Conservation (phyloP, 2,329 filamentous ascomycete genomes). For the Graphilbum fragrans region DNA sequence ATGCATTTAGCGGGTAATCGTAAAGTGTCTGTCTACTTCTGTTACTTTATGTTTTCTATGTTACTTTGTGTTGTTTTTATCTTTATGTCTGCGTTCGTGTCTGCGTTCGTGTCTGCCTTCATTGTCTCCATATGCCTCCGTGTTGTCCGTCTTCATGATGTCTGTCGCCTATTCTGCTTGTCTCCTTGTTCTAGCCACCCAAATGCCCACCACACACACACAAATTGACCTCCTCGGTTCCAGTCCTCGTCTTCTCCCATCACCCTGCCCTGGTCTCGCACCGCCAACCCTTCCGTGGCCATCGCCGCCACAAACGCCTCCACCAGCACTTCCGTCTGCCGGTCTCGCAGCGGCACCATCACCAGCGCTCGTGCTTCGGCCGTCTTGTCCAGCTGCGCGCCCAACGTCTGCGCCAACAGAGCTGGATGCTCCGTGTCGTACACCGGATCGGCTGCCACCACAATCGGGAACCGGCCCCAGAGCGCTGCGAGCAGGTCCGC, state of each 20-base stretch:
- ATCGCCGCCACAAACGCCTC: slow-evolving; percentile 51
- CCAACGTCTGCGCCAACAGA: slow-evolving; percentile 60
- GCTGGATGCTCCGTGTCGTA: slow-evolving; percentile 76
- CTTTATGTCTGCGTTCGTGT: too few relatives aligned
- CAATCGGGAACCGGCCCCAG: slow-evolving; percentile 34
- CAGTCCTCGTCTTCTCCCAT: slow-evolving; percentile 59
- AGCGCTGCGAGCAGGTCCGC: slow-evolving; percentile 24
- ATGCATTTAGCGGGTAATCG: background rate
- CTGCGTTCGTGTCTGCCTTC: too few relatives aligned
- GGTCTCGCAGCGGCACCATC: slow-evolving; percentile 70
- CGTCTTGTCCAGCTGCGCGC: slow-evolving; percentile 55
- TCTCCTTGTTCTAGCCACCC: background rate
- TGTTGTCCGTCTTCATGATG: too few relatives aligned
- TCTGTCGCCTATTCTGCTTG: background rate
- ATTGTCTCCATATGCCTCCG: too few relatives aligned
- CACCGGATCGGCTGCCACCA: slow-evolving; percentile 76
- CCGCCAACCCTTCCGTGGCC: slow-evolving; percentile 39
- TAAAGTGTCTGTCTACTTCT: background rate
- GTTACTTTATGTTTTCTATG: background rate
- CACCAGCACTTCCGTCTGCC: slow-evolving; percentile 49
- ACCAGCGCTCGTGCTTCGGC: slow-evolving; percentile 42
- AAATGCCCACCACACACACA: slow-evolving; percentile 11
- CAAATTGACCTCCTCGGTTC: slow-evolving; percentile 31
- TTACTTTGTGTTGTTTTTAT: background rate
- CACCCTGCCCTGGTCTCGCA: slow-evolving; percentile 50